A percentile compares a stretch with the other conserved stretches of the same genome.
These are phyloP conservation scores for Melastoma malabathricum DNA, from an alignment of 345 rosid genomes.

Conservation along the genomic window DNA sequence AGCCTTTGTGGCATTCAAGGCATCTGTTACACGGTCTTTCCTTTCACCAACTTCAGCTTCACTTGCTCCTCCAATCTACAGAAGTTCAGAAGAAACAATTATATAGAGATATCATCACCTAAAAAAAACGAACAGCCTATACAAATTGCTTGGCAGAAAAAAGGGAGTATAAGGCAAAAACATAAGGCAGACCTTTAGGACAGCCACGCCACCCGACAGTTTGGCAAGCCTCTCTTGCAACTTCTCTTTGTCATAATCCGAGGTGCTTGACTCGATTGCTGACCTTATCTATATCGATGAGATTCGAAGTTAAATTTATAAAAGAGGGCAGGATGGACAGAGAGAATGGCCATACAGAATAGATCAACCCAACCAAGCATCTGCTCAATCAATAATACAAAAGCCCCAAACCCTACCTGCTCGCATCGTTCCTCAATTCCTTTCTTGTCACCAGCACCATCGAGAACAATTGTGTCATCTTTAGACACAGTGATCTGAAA, in stretches of 20 bases:
- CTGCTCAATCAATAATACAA: background rate
- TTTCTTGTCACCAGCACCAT: slow-evolving; percentile 95
- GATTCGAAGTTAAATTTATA: background rate
- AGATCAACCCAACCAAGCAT: no score
- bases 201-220: slow-evolving; percentile 96
- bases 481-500: slow-evolving; percentile 67
- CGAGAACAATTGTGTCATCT: slow-evolving; percentile 81
- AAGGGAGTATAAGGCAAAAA: background rate
- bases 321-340: background rate
- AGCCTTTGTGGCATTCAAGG: slow-evolving; percentile 94
- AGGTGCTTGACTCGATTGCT: slow-evolving; percentile 58
- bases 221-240: slow-evolving; percentile 91
- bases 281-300: slow-evolving; percentile 46
- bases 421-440: slow-evolving; percentile 79
- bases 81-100: background rate
- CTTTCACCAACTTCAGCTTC: slow-evolving; percentile 86
- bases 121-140: background rate
- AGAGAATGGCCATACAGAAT: no score
- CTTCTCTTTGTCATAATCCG: slow-evolving; percentile 92
- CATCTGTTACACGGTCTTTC: slow-evolving; percentile 95
- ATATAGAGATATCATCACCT: background rate
- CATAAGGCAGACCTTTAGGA: slow-evolving; percentile 51
- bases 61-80: slow-evolving; percentile 97
- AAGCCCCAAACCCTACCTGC: slow-evolving; percentile 32
- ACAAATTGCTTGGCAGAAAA: background rate